Percentiles rank a stretch among this genome's conserved stretches.
These are phyloP conservation scores for Botryotinia calthae DNA, from an alignment of 2,329 filamentous ascomycete genomes.

Conservation along the genomic window DNA sequence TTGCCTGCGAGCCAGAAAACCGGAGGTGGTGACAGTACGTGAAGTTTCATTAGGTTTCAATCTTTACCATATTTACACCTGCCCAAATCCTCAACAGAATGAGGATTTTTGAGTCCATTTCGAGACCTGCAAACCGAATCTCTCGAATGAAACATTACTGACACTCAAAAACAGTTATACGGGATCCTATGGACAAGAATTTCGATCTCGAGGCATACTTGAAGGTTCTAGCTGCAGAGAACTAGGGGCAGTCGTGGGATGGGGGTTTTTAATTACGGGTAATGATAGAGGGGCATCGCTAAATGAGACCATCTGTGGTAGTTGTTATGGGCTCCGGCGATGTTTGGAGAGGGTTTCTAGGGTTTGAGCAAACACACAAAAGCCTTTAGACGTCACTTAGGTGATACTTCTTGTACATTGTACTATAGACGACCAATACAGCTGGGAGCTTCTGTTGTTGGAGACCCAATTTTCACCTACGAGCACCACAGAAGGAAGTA, in stretches of 20 bases:
- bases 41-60: background rate
- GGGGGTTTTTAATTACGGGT: conserved; percentile 33
- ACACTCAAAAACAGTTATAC: conserved; percentile 52
- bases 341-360: conserved; percentile 29
- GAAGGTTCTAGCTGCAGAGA: conserved; percentile 56
- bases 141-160: background rate
- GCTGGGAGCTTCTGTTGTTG: conserved; percentile 23
- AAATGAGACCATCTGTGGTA: conserved; percentile 22
- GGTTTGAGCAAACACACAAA: conserved; percentile 31
- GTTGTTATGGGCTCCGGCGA: conserved; percentile 27
- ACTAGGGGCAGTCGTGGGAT: conserved; percentile 26
- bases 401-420: conserved; percentile 41
- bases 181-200: conserved; percentile 78
- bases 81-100: background rate
- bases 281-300: conserved; percentile 31
- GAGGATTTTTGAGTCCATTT: background rate
- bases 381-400: conserved; percentile 38
- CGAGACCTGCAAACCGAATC: background rate
- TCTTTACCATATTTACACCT: background rate
- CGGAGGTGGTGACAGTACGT: conserved; percentile 42
- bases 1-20: conserved; percentile 45
- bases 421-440: conserved; percentile 38
- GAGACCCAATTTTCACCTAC: conserved; percentile 20
- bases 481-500: background rate
- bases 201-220: conserved; percentile 92